A percentile compares a stretch with the other conserved stretches of the same genome.
Evolutionary conservation across 306 rosid species (phyloP).

Genomic region (Trifolium subterraneum): DNA sequence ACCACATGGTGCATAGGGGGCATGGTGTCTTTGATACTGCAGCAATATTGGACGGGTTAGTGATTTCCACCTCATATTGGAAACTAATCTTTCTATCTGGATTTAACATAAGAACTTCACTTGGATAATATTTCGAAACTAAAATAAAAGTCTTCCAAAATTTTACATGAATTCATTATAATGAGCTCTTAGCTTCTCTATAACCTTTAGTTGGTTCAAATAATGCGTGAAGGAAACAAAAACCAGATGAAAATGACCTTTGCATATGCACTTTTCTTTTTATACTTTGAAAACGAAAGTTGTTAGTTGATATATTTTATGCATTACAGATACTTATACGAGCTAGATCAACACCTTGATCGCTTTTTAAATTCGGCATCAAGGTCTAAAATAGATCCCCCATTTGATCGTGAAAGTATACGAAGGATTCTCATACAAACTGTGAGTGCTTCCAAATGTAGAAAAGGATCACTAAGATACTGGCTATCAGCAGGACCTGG

Average conservation of each 20-base stretch:
- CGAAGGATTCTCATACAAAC: slow-evolving; percentile 76
- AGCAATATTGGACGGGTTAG: slow-evolving; percentile 83
- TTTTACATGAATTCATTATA: slow-evolving; percentile 1
- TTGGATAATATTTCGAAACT: not conserved
- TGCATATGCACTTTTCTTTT: no score
- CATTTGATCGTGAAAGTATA: slow-evolving; percentile 65
- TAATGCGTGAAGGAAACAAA: not conserved
- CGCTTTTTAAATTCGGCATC: slow-evolving; percentile 80
- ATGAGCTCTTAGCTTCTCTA: not conserved
- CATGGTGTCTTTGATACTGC: slow-evolving; percentile 97
- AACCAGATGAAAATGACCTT: no score
- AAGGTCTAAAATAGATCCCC: slow-evolving; percentile 67
- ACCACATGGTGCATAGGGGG: slow-evolving; percentile 96
- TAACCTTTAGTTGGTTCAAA: not conserved
- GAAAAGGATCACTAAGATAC: slow-evolving; percentile 79
- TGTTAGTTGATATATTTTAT: slow-evolving; percentile 33
- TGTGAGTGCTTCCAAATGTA: slow-evolving; percentile 86
- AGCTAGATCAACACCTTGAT: slow-evolving; percentile 90
- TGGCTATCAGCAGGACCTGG: slow-evolving; percentile 99
- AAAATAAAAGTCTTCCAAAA: not conserved
- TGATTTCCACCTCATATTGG: slow-evolving; percentile 36
- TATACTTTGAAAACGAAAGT: slow-evolving; percentile 7
- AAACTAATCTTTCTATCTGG: not conserved
- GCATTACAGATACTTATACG: slow-evolving; percentile 66
- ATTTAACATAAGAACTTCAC: not conserved